These are phyloP conservation scores for Buxus sempervirens DNA, from an alignment of 164 flowering plant species.

Conservation along the genomic window DNA sequence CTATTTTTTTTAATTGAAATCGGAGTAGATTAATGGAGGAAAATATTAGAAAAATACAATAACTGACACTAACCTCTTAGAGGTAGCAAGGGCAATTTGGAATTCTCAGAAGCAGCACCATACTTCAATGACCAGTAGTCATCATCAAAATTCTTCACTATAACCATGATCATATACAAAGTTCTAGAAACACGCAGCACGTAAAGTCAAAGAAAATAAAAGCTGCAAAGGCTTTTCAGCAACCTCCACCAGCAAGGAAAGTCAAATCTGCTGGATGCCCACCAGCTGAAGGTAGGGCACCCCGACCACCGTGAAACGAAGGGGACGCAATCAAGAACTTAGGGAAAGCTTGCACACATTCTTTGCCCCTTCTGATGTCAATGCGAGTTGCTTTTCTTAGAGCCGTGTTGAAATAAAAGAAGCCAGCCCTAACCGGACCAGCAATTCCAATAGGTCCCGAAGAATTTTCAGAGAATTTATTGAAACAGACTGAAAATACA, in stretches of 20 bases:
- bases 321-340: slow-evolving; percentile 41
- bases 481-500: not conserved
- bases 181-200: not conserved
- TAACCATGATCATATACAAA: slow-evolving; percentile 21
- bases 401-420: slow-evolving; percentile 30
- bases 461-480: slow-evolving; percentile 1
- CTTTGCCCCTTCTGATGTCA: slow-evolving; percentile 25
- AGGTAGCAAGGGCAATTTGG: slow-evolving; percentile 6
- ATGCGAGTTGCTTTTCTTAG: slow-evolving; percentile 21
- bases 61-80: slow-evolving; percentile 17
- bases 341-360: slow-evolving; percentile 24
- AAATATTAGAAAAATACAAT: not conserved
- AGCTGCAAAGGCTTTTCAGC: not conserved
- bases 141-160: slow-evolving; percentile 25
- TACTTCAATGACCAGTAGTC: slow-evolving; percentile 12
- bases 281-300: slow-evolving; percentile 49
- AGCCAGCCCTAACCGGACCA: slow-evolving; percentile 42
- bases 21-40: too few relatives aligned
- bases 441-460: slow-evolving; percentile 15
- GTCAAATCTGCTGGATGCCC: slow-evolving; percentile 45
- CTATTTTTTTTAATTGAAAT: too few relatives aligned
- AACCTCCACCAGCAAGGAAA: slow-evolving; percentile 44
- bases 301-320: slow-evolving; percentile 42
- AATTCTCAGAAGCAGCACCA: slow-evolving; percentile 14
- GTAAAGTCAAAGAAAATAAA: not conserved